phyloP scores from a whole-genome alignment of 306 rosid genomes.

The Parietaria judaica region DNA sequence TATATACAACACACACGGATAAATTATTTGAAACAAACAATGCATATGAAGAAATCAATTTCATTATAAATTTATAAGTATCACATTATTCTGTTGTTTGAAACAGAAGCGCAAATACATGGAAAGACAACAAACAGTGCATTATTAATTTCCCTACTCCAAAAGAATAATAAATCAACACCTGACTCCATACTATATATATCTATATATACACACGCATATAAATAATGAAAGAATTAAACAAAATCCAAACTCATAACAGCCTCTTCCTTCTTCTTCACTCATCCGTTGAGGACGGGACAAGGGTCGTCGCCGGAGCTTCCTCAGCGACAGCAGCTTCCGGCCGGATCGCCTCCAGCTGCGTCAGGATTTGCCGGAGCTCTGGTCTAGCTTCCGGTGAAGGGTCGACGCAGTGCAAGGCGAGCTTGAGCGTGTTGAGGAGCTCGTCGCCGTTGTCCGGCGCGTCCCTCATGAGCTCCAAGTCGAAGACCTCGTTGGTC shows the following conservation, averaged over 20 bases:
- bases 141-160: not conserved
- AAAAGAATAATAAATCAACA: not conserved
- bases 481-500: conserved; percentile 90
- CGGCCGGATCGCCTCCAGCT: conserved; percentile 69
- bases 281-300: not conserved
- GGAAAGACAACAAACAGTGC: too few relatives aligned
- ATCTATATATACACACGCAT: not conserved
- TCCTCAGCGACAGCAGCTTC: conserved; percentile 5
- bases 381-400: conserved; percentile 83
- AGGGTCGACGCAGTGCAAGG: conserved; percentile 97
- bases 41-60: too few relatives aligned
- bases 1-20: too few relatives aligned
- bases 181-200: not conserved
- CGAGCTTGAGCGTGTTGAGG: conserved; percentile 70
- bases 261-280: not conserved
- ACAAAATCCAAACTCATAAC: not conserved
- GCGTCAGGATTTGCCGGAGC: conserved; percentile 58
- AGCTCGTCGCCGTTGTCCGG: conserved; percentile 66
- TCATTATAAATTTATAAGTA: too few relatives aligned
- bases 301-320: not conserved
- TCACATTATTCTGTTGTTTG: too few relatives aligned
- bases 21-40: too few relatives aligned
- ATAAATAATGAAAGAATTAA: not conserved
- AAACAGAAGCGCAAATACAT: too few relatives aligned
- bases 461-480: conserved; percentile 81